These are phyloP conservation scores for Aureobasidium sp. DNA, from an alignment of 2,329 filamentous ascomycete species.

Conservation along the genomic window DNA sequence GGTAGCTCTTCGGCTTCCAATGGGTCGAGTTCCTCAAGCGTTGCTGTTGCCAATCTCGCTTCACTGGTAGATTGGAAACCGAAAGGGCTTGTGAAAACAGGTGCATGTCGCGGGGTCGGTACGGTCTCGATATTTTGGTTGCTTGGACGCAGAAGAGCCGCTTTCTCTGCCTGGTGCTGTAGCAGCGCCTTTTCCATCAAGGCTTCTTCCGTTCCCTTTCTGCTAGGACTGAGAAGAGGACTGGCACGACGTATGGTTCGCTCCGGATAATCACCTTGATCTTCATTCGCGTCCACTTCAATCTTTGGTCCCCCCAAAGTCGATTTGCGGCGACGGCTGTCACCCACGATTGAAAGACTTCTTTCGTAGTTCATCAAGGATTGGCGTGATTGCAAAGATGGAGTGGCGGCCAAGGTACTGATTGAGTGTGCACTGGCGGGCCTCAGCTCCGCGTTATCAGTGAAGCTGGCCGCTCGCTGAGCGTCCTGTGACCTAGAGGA, in stretches of 20 bases:
- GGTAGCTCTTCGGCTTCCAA: conserved; percentile 12
- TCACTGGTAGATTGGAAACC: conserved; percentile 4
- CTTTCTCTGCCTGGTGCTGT: conserved; percentile 25
- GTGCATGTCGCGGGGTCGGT: background rate
- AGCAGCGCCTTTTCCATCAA: conserved; percentile 27
- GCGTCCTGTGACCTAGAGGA: background rate
- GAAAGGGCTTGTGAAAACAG: conserved; percentile 17
- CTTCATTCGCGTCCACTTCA: conserved; percentile 18
- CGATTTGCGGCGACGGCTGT: conserved; percentile 22
- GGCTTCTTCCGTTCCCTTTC: conserved; percentile 11
- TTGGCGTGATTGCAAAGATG: conserved; percentile 12
- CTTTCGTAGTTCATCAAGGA: conserved; percentile 23
- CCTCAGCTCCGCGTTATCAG: background rate
- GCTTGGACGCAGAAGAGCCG: conserved; percentile 23
- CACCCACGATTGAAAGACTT: conserved; percentile 20
- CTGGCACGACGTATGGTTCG: conserved; percentile 16
- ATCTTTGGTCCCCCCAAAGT: conserved; percentile 15
- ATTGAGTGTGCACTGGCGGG: background rate
- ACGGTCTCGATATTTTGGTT: conserved; percentile 20
- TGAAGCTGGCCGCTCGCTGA: conserved; percentile 10
- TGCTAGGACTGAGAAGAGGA: conserved; percentile 2
- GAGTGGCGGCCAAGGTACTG: background rate
- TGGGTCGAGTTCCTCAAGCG: conserved; percentile 15
- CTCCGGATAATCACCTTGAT: conserved; percentile 12
- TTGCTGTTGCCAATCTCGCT: background rate